phyloP scores from a whole-genome alignment of 2,329 filamentous ascomycete species.

The Didymella arachidicola region DNA sequence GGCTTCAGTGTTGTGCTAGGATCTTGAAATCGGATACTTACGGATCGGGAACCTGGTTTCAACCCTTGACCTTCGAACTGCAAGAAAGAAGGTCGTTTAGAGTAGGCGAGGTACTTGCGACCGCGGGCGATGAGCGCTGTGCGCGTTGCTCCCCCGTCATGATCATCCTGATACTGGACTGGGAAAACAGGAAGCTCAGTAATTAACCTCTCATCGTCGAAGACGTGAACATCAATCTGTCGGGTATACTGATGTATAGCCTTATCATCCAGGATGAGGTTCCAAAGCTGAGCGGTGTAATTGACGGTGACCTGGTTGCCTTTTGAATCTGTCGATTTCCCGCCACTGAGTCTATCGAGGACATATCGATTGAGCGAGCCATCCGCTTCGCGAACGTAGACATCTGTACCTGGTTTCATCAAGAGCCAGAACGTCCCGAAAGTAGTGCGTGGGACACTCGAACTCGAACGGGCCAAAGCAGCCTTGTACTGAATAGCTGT shows the following conservation, averaged over 20 bases:
- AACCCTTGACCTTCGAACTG: neutral
- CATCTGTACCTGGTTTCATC: conserved; percentile 20
- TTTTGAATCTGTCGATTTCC: neutral
- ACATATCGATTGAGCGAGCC: conserved; percentile 17
- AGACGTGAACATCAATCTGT: neutral
- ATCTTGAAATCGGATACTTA: neutral
- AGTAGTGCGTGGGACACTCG: conserved; percentile 4
- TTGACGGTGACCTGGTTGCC: neutral
- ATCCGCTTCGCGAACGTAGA: conserved; percentile 20
- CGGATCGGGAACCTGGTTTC: neutral
- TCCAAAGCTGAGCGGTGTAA: neutral
- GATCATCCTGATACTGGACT: neutral
- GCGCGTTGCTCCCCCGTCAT: neutral
- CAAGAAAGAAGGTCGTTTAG: neutral
- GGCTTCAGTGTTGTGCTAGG: no score
- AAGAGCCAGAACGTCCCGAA: conserved; percentile 20
- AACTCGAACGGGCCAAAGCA: neutral
- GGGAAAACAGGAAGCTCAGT: neutral
- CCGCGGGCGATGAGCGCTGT: neutral
- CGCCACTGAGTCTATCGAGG: conserved; percentile 10
- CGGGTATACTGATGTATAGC: neutral
- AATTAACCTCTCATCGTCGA: neutral
- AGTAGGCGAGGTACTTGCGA: neutral
- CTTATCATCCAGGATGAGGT: neutral
- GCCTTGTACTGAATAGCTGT: neutral